A percentile compares a stretch with the other conserved stretches of the same genome.
These are phyloP conservation scores for Lathyrus tuberosus DNA, from an alignment of 306 rosid species.

Conservation along the genomic window DNA sequence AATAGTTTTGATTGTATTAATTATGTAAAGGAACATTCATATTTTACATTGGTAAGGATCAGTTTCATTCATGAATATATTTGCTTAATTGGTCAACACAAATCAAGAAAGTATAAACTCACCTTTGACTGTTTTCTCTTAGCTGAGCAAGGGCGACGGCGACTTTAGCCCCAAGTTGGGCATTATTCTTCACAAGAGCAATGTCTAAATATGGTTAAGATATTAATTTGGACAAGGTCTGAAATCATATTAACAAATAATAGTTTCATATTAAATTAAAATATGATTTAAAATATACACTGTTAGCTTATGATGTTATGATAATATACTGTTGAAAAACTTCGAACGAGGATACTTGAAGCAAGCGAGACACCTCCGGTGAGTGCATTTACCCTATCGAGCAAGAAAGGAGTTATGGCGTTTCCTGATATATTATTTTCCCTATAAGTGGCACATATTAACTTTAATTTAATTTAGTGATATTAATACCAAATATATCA, in stretches of 20 bases:
- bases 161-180: slow-evolving; percentile 71
- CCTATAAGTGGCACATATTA: slow-evolving; percentile 44
- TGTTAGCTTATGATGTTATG: slow-evolving; percentile 2
- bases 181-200: slow-evolving; percentile 97
- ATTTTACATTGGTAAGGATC: slow-evolving; percentile 14
- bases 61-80: neutral
- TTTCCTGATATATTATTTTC: slow-evolving; percentile 75
- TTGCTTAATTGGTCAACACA: too few species aligned
- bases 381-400: slow-evolving; percentile 71
- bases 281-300: neutral
- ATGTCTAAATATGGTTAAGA: slow-evolving; percentile 71
- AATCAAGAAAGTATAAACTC: slow-evolving; percentile 13
- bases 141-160: slow-evolving; percentile 68
- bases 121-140: slow-evolving; percentile 51
- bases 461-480: slow-evolving; percentile 7
- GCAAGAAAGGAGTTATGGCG: slow-evolving; percentile 89
- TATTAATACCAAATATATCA: slow-evolving; percentile 8
- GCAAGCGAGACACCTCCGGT: slow-evolving; percentile 89
- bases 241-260: slow-evolving; percentile 21
- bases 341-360: slow-evolving; percentile 74
- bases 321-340: slow-evolving; percentile 6
- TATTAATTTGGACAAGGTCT: slow-evolving; percentile 8
- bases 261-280: slow-evolving; percentile 1
- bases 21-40: slow-evolving; percentile 8
- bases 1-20: too few species aligned